phyloP scores from a whole-genome alignment of 2,329 filamentous ascomycete species.

The Orbilia oligospora region DNA sequence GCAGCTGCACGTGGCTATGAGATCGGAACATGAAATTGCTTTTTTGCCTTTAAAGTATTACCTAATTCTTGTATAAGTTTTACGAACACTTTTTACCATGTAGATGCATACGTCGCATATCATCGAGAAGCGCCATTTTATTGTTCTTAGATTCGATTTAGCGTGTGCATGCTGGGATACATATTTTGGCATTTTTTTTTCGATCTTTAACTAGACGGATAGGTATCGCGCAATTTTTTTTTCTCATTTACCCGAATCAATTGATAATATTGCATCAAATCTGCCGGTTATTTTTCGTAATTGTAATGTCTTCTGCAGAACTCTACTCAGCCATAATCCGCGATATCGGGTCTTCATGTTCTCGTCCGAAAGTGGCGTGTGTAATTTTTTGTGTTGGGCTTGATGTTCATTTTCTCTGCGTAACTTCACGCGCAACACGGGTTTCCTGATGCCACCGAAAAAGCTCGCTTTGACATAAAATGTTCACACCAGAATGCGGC shows the following conservation, averaged over 20 bases:
- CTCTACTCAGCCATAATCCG: constrained; percentile 1
- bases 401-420: constrained; percentile 27
- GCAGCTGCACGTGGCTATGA: constrained; percentile 50
- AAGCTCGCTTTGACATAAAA: constrained; percentile 26
- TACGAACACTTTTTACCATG: constrained; percentile 13
- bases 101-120: constrained; percentile 30
- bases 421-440: constrained; percentile 37
- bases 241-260: constrained; percentile 25
- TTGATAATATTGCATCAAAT: constrained; percentile 23
- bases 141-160: constrained; percentile 43
- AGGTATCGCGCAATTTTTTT: constrained; percentile 13
- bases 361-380: constrained; percentile 23
- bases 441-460: neutral
- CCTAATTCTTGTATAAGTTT: constrained; percentile 30
- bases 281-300: constrained; percentile 22
- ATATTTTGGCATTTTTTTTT: constrained; percentile 32
- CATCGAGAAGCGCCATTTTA: constrained; percentile 19
- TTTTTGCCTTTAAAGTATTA: neutral
- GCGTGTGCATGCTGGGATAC: constrained; percentile 42
- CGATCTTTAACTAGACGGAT: constrained; percentile 32
- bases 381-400: constrained; percentile 58
- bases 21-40: constrained; percentile 52
- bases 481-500: constrained; percentile 52
- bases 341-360: constrained; percentile 8
- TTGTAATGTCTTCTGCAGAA: neutral